Conservation (phyloP, 805 yeast genomes). For the Yarrowia sp. region DNA sequence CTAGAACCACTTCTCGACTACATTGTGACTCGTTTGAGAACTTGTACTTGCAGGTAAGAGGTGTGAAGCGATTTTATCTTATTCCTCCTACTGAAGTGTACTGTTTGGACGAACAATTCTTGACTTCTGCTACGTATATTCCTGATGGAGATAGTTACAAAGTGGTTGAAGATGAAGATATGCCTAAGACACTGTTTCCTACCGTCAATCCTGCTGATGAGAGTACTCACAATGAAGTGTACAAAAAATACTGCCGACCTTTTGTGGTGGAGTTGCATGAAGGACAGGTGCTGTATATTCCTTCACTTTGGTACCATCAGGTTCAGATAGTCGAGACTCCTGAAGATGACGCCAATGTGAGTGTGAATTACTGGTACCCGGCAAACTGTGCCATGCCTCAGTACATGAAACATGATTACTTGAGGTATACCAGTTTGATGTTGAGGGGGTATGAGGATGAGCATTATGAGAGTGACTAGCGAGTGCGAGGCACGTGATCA, state of each 20-base stretch:
- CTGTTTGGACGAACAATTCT: conserved; percentile 36
- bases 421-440: conserved; percentile 32
- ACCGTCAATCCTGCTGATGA: conserved; percentile 38
- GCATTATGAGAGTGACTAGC: conserved; percentile 30
- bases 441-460: conserved; percentile 34
- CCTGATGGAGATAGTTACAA: conserved; percentile 29
- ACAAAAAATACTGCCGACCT: conserved; percentile 29
- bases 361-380: conserved; percentile 40
- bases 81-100: conserved; percentile 41
- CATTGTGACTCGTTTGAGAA: conserved; percentile 43
- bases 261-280: conserved; percentile 39
- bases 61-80: conserved; percentile 39
- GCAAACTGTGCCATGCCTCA: conserved; percentile 33
- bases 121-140: conserved; percentile 37
- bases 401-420: conserved; percentile 39
- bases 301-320: conserved; percentile 45
- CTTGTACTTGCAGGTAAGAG: conserved; percentile 40
- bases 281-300: conserved; percentile 42
- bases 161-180: conserved; percentile 27
- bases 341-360: conserved; percentile 28
- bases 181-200: conserved; percentile 37
- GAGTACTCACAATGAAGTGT: conserved; percentile 27
- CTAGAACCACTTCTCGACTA: conserved; percentile 38
- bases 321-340: conserved; percentile 35
- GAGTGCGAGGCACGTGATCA: too few relatives aligned